Evolutionary conservation across 441 rosid species (phyloP), one percentile per base, ranked within the genome.

Genomic region (Flueggea neowawraea): DNA sequence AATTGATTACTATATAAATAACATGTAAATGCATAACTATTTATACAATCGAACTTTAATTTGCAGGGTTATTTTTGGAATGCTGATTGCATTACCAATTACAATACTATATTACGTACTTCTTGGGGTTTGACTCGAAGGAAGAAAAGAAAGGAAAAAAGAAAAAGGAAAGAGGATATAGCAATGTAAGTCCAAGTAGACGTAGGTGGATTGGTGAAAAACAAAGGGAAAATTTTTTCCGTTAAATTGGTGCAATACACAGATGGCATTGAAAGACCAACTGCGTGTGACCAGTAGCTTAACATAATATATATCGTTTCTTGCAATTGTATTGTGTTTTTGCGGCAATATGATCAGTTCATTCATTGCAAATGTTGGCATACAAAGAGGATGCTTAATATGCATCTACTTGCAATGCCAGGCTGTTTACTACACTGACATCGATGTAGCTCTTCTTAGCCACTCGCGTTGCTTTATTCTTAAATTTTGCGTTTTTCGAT

Each of bases 81-180:
- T 89, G 98, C 75, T 91, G 72, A 77, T 91, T 69, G 88, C 98
- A 10, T 69, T 89, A 74, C 98, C 98, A 50, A 83, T 89, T 52
- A 87, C 96, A 33, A 68, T 91, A 67, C 79, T 85, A 66, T 91
- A 91, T 69, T 89, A 91, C 53, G 70, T 89, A 61, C 86, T 85
- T 66, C 87, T 91, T 55, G 97, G 92, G 57, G 73, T 91, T 28
- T 91, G 78, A 77, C 55, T 69, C 28, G 28, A 43, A 63, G 13
- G 10, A 45, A n/a, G 45, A n/a, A 57, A 48, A 16, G 44, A 56
- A 57, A 50, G 15, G 3, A 52, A 28, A 28, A 31, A 16, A 45
- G 14, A 32, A 11, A 50, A 11, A 31, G 10, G 10, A 52, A n/a
- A 43, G 10, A 6, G 12, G 12, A 6, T 32, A 39, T 28, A 36